A percentile compares a stretch with the other conserved stretches of the same genome.
These are phyloP conservation scores for Talaromyces sp. DNA, from an alignment of 2,329 filamentous ascomycete species.

Conservation along the genomic window DNA sequence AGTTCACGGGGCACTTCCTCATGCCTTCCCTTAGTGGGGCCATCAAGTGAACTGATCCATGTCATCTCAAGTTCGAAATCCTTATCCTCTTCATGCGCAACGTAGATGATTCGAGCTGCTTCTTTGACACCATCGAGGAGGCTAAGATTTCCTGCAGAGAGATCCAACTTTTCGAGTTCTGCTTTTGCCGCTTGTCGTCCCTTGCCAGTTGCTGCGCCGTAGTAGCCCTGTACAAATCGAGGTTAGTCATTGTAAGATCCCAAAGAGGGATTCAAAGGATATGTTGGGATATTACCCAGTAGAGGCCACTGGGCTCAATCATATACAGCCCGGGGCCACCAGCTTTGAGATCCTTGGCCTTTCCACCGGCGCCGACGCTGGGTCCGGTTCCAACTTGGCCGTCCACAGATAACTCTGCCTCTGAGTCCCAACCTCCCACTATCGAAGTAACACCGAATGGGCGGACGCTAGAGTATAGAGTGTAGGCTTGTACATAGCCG, in stretches of 20 bases:
- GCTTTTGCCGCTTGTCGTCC: constrained; percentile 95
- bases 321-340: constrained; percentile 96
- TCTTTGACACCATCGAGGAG: constrained; percentile 89
- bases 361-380: constrained; percentile 74
- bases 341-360: constrained; percentile 68
- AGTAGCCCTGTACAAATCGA: constrained; percentile 67
- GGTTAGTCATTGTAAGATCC: neutral
- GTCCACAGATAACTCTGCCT: constrained; percentile 78
- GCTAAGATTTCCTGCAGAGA: constrained; percentile 70
- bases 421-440: constrained; percentile 87
- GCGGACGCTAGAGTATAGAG: constrained; percentile 91
- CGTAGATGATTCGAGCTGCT: constrained; percentile 93
- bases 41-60: constrained; percentile 82
- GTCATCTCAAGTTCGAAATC: constrained; percentile 99
- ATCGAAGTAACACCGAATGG: constrained; percentile 97
- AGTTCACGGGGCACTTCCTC: constrained; percentile 89
- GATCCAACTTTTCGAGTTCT: constrained; percentile 95
- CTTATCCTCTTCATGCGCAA: constrained; percentile 98
- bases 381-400: constrained; percentile 85
- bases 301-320: constrained; percentile 95
- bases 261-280: neutral
- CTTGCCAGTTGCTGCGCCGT: constrained; percentile 95
- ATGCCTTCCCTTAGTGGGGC: constrained; percentile 88
- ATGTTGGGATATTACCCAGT: constrained; percentile 62
- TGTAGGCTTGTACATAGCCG: constrained; percentile 94